Evolutionary conservation across 2,329 filamentous ascomycete species (phyloP).

Genomic region (Microdochium trichocladiopsis): DNA sequence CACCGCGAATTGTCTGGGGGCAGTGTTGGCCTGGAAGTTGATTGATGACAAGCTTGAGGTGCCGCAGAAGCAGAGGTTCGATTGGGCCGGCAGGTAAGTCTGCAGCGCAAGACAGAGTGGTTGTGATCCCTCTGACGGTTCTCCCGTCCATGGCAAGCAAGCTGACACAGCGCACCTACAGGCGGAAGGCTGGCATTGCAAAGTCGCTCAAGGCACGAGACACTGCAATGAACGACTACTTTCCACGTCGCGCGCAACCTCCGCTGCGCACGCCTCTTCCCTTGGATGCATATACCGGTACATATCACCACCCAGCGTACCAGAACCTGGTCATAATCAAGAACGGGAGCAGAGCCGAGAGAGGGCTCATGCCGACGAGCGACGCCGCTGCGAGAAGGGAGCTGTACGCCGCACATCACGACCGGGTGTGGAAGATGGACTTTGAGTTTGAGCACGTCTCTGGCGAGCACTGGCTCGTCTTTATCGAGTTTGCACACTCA

Average conservation of each 20-base stretch:
- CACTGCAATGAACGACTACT: slow-evolving; percentile 25
- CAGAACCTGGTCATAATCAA: slow-evolving; percentile 20
- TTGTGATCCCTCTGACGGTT: no score
- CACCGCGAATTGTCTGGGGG: slow-evolving; percentile 26
- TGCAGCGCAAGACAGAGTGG: no score
- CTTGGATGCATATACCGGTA: slow-evolving; percentile 28
- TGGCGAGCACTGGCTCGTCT: slow-evolving; percentile 25
- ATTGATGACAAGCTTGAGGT: slow-evolving; percentile 31
- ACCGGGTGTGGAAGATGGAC: slow-evolving; percentile 22
- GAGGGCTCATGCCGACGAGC: neutral
- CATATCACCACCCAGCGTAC: slow-evolving; percentile 37
- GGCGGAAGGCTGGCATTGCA: slow-evolving; percentile 8
- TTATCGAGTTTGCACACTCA: slow-evolving; percentile 15
- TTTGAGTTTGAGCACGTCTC: slow-evolving; percentile 26
- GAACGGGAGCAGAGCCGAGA: slow-evolving; percentile 5
- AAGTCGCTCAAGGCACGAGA: slow-evolving; percentile 14
- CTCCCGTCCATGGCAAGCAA: no score
- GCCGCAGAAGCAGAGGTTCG: slow-evolving; percentile 21
- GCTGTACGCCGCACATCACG: slow-evolving; percentile 16
- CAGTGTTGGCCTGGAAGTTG: slow-evolving; percentile 27
- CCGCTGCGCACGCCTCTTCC: slow-evolving; percentile 25
- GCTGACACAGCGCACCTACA: no score
- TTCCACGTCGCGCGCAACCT: slow-evolving; percentile 26
- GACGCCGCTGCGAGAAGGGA: slow-evolving; percentile 1
- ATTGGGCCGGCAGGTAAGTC: slow-evolving; percentile 26